Evolutionary conservation across 805 yeast species (phyloP).

Genomic region (Ogataea salicorniae): DNA sequence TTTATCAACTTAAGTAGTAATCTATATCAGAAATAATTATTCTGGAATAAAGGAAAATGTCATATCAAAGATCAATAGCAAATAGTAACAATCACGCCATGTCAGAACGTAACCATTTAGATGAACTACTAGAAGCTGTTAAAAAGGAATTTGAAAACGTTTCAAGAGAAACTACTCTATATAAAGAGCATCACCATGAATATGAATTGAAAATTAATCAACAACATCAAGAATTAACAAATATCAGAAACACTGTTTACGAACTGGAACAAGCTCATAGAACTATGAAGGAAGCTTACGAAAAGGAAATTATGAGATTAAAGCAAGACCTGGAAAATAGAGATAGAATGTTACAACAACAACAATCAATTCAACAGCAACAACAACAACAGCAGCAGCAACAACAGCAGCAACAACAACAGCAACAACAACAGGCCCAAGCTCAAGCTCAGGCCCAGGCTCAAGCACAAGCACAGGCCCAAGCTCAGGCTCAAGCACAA

Average conservation of each 20-base stretch:
- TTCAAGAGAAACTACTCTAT: conserved; percentile 77
- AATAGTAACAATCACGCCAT: conserved; percentile 18
- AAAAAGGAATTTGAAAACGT: conserved; percentile 87
- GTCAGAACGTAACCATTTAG: conserved; percentile 29
- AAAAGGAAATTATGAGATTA: conserved; percentile 82
- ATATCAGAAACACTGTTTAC: conserved; percentile 87
- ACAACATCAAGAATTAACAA: conserved; percentile 90
- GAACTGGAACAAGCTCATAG: conserved; percentile 93
- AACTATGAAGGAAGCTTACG: conserved; percentile 92
- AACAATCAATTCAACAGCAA: conserved; percentile 32
- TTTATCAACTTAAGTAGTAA: too few species aligned
- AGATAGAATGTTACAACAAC: conserved; percentile 52
- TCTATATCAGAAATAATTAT: too few species aligned
- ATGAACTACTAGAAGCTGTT: conserved; percentile 86
- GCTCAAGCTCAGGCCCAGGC: conserved; percentile 30
- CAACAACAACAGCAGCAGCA: conserved; percentile 30
- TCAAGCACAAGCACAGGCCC: conserved; percentile 31
- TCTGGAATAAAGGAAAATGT: conserved; percentile 12
- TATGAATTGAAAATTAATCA: conserved; percentile 85
- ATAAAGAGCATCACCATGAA: conserved; percentile 87
- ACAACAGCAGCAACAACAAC: conserved; percentile 39
- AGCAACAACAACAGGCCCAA: too few species aligned
- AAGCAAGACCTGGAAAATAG: conserved; percentile 81
- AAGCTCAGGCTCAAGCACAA: conserved; percentile 37
- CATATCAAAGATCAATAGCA: conserved; percentile 25